These are phyloP conservation scores for Orbilia javanica DNA, from an alignment of 2,329 filamentous ascomycete genomes.

Conservation along the genomic window DNA sequence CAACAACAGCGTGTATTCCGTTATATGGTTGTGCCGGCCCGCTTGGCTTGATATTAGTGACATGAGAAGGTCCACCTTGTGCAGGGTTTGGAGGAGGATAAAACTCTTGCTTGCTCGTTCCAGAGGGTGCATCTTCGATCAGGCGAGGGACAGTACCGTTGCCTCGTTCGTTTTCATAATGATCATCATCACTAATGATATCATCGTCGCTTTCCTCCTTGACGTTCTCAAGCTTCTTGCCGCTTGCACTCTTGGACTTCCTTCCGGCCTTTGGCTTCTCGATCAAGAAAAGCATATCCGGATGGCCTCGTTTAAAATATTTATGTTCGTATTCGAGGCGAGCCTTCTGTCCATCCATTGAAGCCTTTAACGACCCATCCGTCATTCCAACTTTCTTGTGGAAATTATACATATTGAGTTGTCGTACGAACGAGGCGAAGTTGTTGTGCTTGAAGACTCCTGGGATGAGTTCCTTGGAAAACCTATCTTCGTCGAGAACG, in stretches of 20 bases:
- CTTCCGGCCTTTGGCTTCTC: slow-evolving; percentile 74
- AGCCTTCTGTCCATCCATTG: slow-evolving; percentile 96
- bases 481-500: slow-evolving; percentile 93
- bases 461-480: slow-evolving; percentile 79
- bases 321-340: slow-evolving; percentile 98
- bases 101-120: slow-evolving; percentile 43
- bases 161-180: slow-evolving; percentile 63
- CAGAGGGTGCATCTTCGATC: slow-evolving; percentile 46
- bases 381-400: slow-evolving; percentile 84
- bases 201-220: slow-evolving; percentile 72
- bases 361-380: slow-evolving; percentile 97
- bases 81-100: slow-evolving; percentile 14
- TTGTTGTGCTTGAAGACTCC: slow-evolving; percentile 85
- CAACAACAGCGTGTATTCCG: slow-evolving; percentile 62
- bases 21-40: slow-evolving; percentile 68
- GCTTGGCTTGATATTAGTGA: slow-evolving; percentile 65
- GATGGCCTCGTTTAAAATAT: slow-evolving; percentile 92
- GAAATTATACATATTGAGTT: slow-evolving; percentile 76
- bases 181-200: slow-evolving; percentile 62
- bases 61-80: slow-evolving; percentile 58
- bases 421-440: slow-evolving; percentile 81
- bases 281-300: slow-evolving; percentile 77
- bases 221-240: slow-evolving; percentile 77
- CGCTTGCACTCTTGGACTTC: slow-evolving; percentile 67
- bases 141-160: slow-evolving; percentile 63